phyloP scores from a whole-genome alignment of 345 rosid species.

The Rhodamnia rubescens region DNA sequence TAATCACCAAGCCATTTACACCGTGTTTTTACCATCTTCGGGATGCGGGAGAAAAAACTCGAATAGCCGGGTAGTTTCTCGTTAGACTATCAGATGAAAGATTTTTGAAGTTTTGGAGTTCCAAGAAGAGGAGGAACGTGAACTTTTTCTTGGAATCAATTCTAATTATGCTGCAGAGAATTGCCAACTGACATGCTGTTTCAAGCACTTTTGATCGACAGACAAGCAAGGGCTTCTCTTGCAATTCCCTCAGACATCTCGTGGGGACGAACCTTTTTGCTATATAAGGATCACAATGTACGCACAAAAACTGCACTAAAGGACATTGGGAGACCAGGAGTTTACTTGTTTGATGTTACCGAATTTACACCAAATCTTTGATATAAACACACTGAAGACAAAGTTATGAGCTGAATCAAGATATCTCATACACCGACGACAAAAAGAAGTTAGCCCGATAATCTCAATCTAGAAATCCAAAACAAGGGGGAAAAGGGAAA shows the following conservation, averaged over 20 bases:
- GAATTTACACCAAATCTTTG: not conserved
- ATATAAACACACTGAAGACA: not conserved
- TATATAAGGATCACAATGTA: not conserved
- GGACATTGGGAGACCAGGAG: not conserved
- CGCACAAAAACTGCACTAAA: not conserved
- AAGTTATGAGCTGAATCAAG: not conserved
- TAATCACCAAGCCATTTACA: not conserved
- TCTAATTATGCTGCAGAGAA: not conserved
- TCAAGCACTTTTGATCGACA: not conserved
- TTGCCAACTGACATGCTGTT: not conserved
- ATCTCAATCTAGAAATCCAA: constrained; percentile 2
- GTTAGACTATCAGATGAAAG: not conserved
- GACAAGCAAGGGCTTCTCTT: not conserved
- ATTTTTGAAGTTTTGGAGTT: not conserved
- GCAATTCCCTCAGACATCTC: not conserved
- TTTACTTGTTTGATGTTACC: not conserved
- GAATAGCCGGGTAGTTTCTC: not conserved
- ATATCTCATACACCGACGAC: not conserved
- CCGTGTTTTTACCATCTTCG: not conserved
- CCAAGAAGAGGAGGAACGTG: not conserved
- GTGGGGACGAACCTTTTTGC: not conserved
- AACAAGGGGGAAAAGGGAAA: not conserved
- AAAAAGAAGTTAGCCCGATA: not conserved
- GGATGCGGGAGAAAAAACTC: not conserved
- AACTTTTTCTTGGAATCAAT: not conserved